These are phyloP conservation scores for Yamadazyma sp. DNA, from an alignment of 1,139 yeast genomes.

Conservation along the genomic window DNA sequence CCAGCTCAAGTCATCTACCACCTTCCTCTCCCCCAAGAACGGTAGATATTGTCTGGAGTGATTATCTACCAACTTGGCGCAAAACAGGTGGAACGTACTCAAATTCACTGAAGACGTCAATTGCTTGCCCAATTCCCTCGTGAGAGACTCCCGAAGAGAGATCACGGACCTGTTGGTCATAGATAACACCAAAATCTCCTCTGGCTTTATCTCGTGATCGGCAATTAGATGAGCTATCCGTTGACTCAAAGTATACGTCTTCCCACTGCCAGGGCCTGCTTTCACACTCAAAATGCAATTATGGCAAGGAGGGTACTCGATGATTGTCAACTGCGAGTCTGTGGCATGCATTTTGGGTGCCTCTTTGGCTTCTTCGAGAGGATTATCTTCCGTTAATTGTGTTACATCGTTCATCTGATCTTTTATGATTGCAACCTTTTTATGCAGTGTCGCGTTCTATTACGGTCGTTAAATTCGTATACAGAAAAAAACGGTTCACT, in stretches of 20 bases:
- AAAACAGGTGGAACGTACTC: slow-evolving; percentile 65
- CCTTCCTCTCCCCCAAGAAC: slow-evolving; percentile 25
- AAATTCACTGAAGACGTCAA: slow-evolving; percentile 37
- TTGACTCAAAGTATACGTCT: slow-evolving; percentile 60
- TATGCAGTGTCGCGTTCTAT: too few species aligned
- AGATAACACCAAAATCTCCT: slow-evolving; percentile 60
- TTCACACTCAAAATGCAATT: slow-evolving; percentile 47
- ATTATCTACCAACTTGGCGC: slow-evolving; percentile 48
- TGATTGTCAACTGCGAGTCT: slow-evolving; percentile 35
- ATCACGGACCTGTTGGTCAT: slow-evolving; percentile 72
- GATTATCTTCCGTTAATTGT: too few species aligned
- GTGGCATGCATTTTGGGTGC: slow-evolving; percentile 22
- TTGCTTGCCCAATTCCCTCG: slow-evolving; percentile 30
- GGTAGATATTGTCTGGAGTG: slow-evolving; percentile 26
- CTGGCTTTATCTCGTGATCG: slow-evolving; percentile 42
- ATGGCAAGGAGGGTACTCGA: slow-evolving; percentile 33
- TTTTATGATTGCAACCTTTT: background rate
- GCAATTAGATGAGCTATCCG: slow-evolving; percentile 52
- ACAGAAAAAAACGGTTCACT: too few species aligned
- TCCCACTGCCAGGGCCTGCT: slow-evolving; percentile 82
- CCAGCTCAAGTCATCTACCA: slow-evolving; percentile 58
- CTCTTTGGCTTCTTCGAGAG: too few species aligned
- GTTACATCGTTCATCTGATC: background rate
- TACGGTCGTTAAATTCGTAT: too few species aligned
- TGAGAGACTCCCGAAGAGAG: slow-evolving; percentile 44